A percentile compares a stretch with the other conserved stretches of the same genome.
Conservation (phyloP, 1,284 basidiomycete species). For the Chalciporus sp. region DNA sequence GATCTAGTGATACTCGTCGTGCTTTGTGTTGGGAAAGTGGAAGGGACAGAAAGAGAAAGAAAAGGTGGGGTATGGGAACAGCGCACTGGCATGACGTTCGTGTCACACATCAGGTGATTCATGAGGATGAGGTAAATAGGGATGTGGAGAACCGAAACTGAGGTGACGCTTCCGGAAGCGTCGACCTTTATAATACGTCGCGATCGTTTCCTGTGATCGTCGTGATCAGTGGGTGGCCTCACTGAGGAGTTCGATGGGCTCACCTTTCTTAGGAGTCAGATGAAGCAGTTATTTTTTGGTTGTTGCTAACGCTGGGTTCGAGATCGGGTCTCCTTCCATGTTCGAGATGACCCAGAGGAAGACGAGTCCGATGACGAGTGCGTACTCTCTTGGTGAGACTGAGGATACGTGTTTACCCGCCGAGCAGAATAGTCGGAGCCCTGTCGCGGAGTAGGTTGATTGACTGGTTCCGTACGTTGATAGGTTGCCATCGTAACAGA, state of each 20-base stretch:
- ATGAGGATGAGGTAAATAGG: neutral
- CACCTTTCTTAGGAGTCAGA: constrained; percentile 1
- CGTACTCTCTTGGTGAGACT: constrained; percentile 3
- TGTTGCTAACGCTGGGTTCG: constrained; percentile 9
- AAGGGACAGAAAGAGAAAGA: neutral
- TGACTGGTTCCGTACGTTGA: constrained; percentile 1
- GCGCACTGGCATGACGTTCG: neutral
- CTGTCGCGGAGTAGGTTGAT: constrained; percentile 5
- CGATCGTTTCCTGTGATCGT: neutral
- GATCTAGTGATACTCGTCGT: neutral
- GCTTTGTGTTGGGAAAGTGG: neutral
- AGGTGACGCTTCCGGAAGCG: neutral
- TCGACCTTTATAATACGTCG: neutral
- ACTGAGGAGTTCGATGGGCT: neutral
- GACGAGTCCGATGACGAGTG: constrained; percentile 10
- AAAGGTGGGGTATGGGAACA: neutral
- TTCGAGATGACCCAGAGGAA: constrained; percentile 25
- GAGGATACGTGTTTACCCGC: constrained; percentile 3
- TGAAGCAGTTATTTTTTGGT: constrained; percentile 7
- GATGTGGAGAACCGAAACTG: neutral
- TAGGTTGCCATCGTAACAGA: constrained; percentile 4
- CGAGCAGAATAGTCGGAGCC: constrained; percentile 20
- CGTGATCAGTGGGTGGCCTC: neutral
- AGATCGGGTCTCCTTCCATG: constrained; percentile 15
- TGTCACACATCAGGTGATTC: neutral